Evolutionary conservation across 2,329 filamentous ascomycete species (phyloP).

Genomic region (Ambrosiella beaveri): DNA sequence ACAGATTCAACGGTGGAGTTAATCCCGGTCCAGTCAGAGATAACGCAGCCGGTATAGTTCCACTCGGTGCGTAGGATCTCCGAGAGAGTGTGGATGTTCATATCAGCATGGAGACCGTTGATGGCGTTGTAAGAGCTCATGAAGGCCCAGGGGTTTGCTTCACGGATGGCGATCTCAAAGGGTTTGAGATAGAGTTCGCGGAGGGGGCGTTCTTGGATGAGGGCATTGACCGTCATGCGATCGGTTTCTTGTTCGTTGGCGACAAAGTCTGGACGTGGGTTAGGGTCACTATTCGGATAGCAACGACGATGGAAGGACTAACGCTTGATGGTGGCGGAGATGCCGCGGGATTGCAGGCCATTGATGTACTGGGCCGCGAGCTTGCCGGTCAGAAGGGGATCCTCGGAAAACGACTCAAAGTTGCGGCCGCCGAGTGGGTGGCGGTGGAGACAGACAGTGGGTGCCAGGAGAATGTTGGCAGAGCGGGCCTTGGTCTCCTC

Average conservation of each 20-base stretch:
- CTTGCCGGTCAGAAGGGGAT: slow-evolving; percentile 59
- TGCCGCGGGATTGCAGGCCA: slow-evolving; percentile 54
- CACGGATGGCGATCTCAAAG: slow-evolving; percentile 54
- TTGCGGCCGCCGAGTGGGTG: slow-evolving; percentile 71
- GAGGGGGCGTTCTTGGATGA: slow-evolving; percentile 46
- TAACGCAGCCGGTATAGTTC: slow-evolving; percentile 43
- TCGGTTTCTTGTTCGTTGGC: slow-evolving; percentile 59
- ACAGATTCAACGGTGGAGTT: slow-evolving; percentile 40
- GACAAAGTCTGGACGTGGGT: slow-evolving; percentile 36
- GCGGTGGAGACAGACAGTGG: slow-evolving; percentile 67
- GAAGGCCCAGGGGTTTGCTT: slow-evolving; percentile 51
- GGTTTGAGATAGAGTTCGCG: slow-evolving; percentile 58
- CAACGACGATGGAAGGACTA: slow-evolving; percentile 15
- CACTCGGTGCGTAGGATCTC: slow-evolving; percentile 43
- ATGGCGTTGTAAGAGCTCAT: slow-evolving; percentile 54
- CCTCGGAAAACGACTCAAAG: slow-evolving; percentile 76
- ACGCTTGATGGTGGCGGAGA: slow-evolving; percentile 68
- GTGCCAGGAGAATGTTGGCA: slow-evolving; percentile 55
- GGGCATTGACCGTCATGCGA: slow-evolving; percentile 45
- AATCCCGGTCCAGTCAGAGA: slow-evolving; percentile 41
- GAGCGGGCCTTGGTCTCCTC: slow-evolving; percentile 57
- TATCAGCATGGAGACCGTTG: slow-evolving; percentile 44
- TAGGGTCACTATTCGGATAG: background rate
- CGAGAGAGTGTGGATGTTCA: slow-evolving; percentile 37
- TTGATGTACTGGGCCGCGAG: slow-evolving; percentile 55